Conservation (phyloP, 306 rosid genomes). For the Astragalus membranaceus region DNA sequence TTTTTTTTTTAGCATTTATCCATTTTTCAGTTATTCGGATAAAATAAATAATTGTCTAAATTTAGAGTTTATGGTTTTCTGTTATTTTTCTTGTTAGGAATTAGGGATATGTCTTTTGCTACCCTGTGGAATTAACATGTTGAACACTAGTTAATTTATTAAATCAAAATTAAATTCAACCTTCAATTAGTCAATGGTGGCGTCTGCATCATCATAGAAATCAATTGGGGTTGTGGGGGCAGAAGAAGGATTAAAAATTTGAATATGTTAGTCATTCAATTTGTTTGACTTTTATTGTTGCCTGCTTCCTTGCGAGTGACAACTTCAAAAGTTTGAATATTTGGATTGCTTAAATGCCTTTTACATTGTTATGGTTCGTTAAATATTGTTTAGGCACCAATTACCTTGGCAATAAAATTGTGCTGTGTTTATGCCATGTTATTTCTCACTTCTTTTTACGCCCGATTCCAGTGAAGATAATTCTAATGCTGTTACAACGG, state of each 20-base stretch:
- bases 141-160: not conserved
- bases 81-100: not conserved
- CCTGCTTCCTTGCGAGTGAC: not conserved
- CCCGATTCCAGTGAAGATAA: constrained; percentile 2
- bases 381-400: not conserved
- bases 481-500: constrained; percentile 15
- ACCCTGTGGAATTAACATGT: not conserved
- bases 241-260: not conserved
- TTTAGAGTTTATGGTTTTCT: not conserved
- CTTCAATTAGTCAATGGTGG: not conserved
- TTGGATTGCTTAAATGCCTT: not conserved
- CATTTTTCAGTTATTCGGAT: not conserved
- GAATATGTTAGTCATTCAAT: not conserved
- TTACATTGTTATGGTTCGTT: not conserved
- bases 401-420: too few relatives aligned
- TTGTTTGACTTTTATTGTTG: not conserved
- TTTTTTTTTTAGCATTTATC: not conserved
- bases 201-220: too few relatives aligned
- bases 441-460: not conserved
- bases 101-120: not conserved
- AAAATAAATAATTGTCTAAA: not conserved
- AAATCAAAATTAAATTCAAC: not conserved
- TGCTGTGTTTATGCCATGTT: too few relatives aligned
- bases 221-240: not conserved
- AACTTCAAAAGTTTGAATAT: not conserved